Conservation (phyloP, 495 filamentous ascomycete species). For the Podospora sp. region DNA sequence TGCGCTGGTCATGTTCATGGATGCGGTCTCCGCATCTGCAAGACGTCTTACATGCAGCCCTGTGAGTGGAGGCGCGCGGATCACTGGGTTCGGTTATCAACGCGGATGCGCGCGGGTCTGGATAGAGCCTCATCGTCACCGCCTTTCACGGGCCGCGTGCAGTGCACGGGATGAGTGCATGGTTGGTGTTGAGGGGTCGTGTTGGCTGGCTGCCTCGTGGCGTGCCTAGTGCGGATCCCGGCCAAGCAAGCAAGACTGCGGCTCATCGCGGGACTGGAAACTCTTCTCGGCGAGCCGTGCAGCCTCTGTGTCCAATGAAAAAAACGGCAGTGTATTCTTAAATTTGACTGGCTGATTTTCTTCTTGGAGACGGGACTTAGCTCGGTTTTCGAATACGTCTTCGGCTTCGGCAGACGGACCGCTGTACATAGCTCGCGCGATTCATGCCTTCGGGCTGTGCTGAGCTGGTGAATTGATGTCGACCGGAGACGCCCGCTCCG, state of each 20-base stretch:
- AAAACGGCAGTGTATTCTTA: neutral
- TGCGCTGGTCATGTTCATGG: too few species aligned
- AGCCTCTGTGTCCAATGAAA: neutral
- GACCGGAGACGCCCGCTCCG: neutral
- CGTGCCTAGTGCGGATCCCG: neutral
- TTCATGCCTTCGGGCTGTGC: too few species aligned
- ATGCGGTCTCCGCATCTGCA: too few species aligned
- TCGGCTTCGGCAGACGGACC: neutral
- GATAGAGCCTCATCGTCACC: neutral
- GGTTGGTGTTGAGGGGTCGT: neutral
- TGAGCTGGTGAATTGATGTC: too few species aligned
- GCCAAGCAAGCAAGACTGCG: neutral
- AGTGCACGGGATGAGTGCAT: neutral
- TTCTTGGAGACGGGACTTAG: neutral
- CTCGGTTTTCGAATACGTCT: neutral
- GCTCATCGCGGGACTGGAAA: neutral
- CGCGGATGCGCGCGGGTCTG: neutral
- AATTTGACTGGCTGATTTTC: neutral
- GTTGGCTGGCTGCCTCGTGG: neutral
- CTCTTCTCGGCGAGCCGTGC: neutral
- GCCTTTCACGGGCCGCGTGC: neutral
- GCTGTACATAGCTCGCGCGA: too few species aligned
- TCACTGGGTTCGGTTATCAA: neutral
- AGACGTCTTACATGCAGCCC: neutral
- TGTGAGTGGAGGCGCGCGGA: neutral